Base-by-base conservation (phyloP, 78 protist genomes). In the Creolimax fragrantissima region DNA sequence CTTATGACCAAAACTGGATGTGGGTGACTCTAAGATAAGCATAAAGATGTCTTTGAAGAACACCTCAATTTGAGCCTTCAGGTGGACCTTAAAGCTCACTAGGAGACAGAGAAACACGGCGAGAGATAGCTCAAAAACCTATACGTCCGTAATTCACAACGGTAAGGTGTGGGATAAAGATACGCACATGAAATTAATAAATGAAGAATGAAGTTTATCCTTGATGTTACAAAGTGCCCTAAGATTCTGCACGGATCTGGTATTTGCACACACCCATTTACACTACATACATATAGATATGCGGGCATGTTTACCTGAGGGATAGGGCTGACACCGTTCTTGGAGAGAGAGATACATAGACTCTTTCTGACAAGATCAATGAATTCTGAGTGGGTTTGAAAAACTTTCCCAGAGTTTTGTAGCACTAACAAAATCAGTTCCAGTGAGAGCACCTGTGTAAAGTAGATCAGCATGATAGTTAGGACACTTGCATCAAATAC, bases 1-100 rank as follows among this genome's bases (percentile, higher is more conserved):
- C 95, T 97, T 96, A 86, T 98, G 99, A 88, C 93, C 95, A 39
- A 94, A 88, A 5, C 96, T 44, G 41, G 94, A 90, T 85, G 94
- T 84, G 2, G 95, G 2, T 39, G 95, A 89, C 91, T 97, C 98
- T 45, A 98, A 95, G 36, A 98, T 95, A 37, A 92, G 88, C 43
- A 98, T 43, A 41, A 98, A 94, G 67, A 98, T 86, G 85, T 94
- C 94, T 5, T 94, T 44, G 96, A 96, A 96, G 95, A 96, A 95
- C 35, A 97, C 96, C 3, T 98, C 98, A 4, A 97, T 91, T 89
- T 96, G 85, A 41, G 92, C 94, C 93, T 94, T 96, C 86, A 97
- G 96, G 90, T 94, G 91, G 32, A 43, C 94, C 93, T 95, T 94
- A 92, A 95, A 97, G 85, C 90, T 88, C 2, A 81, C 36, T 4